Conservation (phyloP, 495 filamentous ascomycete genomes). For the Clohesyomyces aquaticus region DNA sequence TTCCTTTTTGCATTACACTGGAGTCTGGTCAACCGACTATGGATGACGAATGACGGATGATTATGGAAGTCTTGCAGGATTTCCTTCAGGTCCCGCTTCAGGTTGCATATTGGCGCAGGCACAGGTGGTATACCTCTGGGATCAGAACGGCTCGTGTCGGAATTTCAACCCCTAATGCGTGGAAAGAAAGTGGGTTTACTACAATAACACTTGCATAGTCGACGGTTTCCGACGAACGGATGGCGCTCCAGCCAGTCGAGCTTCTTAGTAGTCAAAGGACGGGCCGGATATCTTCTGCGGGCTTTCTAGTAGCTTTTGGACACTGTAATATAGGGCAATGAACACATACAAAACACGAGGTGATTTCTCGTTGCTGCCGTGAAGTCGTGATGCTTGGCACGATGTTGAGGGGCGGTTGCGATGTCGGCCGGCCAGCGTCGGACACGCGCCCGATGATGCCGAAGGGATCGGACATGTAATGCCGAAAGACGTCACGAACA, state of each 20-base stretch:
- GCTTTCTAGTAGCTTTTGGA: not conserved
- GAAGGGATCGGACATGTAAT: too few relatives aligned
- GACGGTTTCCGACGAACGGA: not conserved
- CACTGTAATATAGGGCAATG: not conserved
- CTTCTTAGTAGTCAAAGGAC: not conserved
- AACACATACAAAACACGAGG: not conserved
- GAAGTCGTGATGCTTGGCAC: not conserved
- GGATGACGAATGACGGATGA: not conserved
- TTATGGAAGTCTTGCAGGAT: not conserved
- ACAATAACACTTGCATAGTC: not conserved
- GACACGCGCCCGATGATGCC: too few relatives aligned
- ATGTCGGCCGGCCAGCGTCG: not conserved
- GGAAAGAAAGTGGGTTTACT: not conserved
- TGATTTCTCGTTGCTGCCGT: not conserved
- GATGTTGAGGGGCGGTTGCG: not conserved
- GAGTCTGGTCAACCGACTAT: conserved; percentile 15
- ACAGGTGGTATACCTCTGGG: not conserved
- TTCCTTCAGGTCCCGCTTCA: not conserved
- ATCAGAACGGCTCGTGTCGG: not conserved
- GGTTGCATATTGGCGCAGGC: not conserved
- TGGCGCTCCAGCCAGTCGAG: not conserved
- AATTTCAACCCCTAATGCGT: not conserved
- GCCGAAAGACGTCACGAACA: conserved; percentile 4
- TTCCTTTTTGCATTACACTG: conserved; percentile 17
- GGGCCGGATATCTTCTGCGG: not conserved